Evolutionary conservation across 75 land plant genomes (phyloP).

Genomic region (Pseudotsuga menziesii): DNA sequence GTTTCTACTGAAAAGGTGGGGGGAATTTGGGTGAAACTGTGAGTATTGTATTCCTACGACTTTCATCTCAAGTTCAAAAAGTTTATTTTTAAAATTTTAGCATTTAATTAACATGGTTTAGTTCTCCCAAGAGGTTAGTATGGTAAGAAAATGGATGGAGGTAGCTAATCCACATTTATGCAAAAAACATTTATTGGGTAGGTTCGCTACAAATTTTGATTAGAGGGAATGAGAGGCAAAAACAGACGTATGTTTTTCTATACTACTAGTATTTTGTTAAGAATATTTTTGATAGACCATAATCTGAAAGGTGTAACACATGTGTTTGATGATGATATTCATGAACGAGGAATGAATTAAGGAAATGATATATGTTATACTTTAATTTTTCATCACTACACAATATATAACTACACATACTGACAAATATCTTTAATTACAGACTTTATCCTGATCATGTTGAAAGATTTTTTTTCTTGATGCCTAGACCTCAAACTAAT

Average conservation of each 20-base stretch:
- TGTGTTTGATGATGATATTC: slow-evolving; percentile 98
- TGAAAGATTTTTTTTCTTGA: slow-evolving; percentile 86
- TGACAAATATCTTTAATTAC: slow-evolving; percentile 5
- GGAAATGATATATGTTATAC: slow-evolving; percentile 20
- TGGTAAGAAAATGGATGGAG: background rate
- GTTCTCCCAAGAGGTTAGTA: background rate
- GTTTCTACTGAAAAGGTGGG: slow-evolving; percentile 94
- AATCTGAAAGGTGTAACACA: slow-evolving; percentile 83
- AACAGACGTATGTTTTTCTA: slow-evolving; percentile 91
- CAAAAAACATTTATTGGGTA: slow-evolving; percentile 17
- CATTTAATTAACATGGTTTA: background rate
- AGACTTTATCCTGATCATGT: slow-evolving; percentile 83
- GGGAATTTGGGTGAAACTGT: slow-evolving; percentile 90
- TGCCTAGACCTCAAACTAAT: slow-evolving; percentile 84
- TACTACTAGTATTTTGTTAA: slow-evolving; percentile 90
- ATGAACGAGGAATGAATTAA: slow-evolving; percentile 99
- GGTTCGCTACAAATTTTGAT: slow-evolving; percentile 95
- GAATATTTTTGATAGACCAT: slow-evolving; percentile 75
- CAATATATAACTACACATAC: background rate
- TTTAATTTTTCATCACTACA: background rate
- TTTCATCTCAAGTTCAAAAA: background rate
- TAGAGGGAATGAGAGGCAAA: slow-evolving; percentile 90
- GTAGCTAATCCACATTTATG: background rate
- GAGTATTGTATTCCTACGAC: slow-evolving; percentile 14
- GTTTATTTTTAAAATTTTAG: background rate